A percentile compares a stretch with the other conserved stretches of the same genome.
phyloP scores from a whole-genome alignment of 1,284 basidiomycete species.

The Tylopilus sp. region DNA sequence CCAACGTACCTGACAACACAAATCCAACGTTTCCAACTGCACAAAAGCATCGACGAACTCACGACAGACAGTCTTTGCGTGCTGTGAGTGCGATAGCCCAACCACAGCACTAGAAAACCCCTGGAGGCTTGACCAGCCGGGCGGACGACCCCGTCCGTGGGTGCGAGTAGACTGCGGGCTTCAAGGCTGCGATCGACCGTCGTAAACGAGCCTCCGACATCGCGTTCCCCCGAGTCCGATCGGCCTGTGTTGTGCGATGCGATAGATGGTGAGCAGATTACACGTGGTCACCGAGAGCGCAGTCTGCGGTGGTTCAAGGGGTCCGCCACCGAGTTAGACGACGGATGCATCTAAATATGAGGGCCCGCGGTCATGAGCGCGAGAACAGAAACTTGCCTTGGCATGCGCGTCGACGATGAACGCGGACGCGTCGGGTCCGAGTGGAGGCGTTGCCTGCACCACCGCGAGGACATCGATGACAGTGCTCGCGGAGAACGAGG shows the following conservation, averaged over 20 bases:
- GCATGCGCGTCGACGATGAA: constrained; percentile 23
- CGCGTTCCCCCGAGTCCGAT: neutral
- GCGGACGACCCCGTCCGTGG: neutral
- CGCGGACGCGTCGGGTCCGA: constrained; percentile 6
- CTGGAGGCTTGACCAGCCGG: neutral
- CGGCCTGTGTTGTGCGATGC: too few relatives aligned
- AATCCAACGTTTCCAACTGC: too few relatives aligned
- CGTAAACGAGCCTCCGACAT: neutral
- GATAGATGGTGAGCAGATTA: neutral
- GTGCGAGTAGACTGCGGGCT: neutral
- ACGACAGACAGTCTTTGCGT: too few relatives aligned
- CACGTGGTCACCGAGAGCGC: neutral
- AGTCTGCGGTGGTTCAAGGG: neutral
- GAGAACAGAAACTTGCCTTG: constrained; percentile 7
- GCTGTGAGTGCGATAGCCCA: too few relatives aligned
- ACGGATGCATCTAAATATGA: constrained; percentile 5
- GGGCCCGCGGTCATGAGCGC: constrained; percentile 25
- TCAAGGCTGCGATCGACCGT: neutral
- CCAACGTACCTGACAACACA: too few relatives aligned
- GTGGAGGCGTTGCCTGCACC: constrained; percentile 6
- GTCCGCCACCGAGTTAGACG: too few relatives aligned
- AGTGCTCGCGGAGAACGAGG: constrained; percentile 24
- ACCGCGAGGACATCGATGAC: constrained; percentile 22
- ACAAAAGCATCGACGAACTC: too few relatives aligned
- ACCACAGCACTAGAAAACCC: neutral